Evolutionary conservation across 108 stramenopile species (phyloP).

Genomic region (Pseudonitzschia pungens): DNA sequence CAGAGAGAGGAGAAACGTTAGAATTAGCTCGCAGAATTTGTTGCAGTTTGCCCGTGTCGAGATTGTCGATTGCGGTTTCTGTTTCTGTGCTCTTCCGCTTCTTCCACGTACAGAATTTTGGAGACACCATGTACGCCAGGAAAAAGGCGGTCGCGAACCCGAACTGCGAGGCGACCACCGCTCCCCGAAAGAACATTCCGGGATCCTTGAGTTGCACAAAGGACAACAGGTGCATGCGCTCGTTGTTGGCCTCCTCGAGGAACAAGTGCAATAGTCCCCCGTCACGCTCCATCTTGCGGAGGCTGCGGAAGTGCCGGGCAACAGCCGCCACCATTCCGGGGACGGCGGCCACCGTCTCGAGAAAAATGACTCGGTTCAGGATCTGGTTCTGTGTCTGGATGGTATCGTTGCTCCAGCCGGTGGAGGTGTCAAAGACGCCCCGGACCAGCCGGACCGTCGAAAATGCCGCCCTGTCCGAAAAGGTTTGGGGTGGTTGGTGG

Average conservation of each 20-base stretch:
- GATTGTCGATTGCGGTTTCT: not conserved
- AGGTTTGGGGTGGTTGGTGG: constrained; percentile 51
- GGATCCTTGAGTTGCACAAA: constrained; percentile 88
- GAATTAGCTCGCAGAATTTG: too few species aligned
- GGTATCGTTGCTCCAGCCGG: constrained; percentile 68
- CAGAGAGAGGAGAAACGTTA: too few species aligned
- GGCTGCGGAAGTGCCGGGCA: constrained; percentile 85
- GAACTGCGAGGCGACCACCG: constrained; percentile 77
- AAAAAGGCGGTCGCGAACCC: constrained; percentile 84
- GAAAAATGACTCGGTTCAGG: constrained; percentile 77
- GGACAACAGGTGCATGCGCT: constrained; percentile 94
- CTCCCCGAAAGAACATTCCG: constrained; percentile 48
- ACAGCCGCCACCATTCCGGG: constrained; percentile 84
- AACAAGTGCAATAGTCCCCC: constrained; percentile 95
- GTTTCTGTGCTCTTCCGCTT: not conserved
- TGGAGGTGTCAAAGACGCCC: constrained; percentile 54
- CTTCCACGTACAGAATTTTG: constrained; percentile 75
- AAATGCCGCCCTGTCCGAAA: constrained; percentile 56
- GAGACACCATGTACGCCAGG: constrained; percentile 84
- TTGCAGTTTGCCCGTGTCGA: too few species aligned
- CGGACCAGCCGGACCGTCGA: constrained; percentile 64
- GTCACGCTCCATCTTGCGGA: constrained; percentile 90
- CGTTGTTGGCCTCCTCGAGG: constrained; percentile 97
- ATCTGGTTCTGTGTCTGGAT: constrained; percentile 62
- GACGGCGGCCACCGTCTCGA: constrained; percentile 91